Evolutionary conservation across 2,329 filamentous ascomycete genomes (phyloP).

Genomic region (Fusarium newnesense): DNA sequence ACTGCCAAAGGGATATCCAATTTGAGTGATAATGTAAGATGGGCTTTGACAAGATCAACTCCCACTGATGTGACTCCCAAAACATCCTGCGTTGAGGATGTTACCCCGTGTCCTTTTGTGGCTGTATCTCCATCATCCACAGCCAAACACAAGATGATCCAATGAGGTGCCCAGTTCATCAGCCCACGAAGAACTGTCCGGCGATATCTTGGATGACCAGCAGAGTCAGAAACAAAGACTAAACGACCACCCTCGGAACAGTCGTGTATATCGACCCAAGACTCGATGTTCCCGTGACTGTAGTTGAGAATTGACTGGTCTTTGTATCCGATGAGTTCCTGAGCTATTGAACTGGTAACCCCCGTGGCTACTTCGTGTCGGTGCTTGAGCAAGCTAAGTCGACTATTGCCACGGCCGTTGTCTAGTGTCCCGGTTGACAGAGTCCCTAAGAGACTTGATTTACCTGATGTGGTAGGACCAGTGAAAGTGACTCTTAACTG

Average conservation of each 20-base stretch:
- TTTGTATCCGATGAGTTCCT: conserved; percentile 90
- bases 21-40: conserved; percentile 86
- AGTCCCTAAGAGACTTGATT: conserved; percentile 89
- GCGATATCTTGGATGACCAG: conserved; percentile 88
- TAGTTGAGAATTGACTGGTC: conserved; percentile 78
- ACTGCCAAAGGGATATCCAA: conserved; percentile 81
- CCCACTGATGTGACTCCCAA: conserved; percentile 63
- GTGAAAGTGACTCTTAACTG: conserved; percentile 89
- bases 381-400: conserved; percentile 89
- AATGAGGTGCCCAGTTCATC: conserved; percentile 96
- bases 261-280: conserved; percentile 94
- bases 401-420: conserved; percentile 90
- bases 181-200: conserved; percentile 89
- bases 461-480: conserved; percentile 90
- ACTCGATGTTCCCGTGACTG: conserved; percentile 84
- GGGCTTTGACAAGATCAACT: conserved; percentile 78
- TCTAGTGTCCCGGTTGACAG: conserved; percentile 88
- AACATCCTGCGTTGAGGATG: conserved; percentile 61
- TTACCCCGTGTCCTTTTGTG: conserved; percentile 49
- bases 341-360: conserved; percentile 92
- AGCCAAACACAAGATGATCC: conserved; percentile 88
- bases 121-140: conserved; percentile 74
- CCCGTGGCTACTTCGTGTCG: conserved; percentile 92
- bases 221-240: conserved; percentile 91
- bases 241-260: conserved; percentile 78